Evolutionary conservation across 2,329 filamentous ascomycete genomes (phyloP).

Genomic region (Fusarium agapanthi): DNA sequence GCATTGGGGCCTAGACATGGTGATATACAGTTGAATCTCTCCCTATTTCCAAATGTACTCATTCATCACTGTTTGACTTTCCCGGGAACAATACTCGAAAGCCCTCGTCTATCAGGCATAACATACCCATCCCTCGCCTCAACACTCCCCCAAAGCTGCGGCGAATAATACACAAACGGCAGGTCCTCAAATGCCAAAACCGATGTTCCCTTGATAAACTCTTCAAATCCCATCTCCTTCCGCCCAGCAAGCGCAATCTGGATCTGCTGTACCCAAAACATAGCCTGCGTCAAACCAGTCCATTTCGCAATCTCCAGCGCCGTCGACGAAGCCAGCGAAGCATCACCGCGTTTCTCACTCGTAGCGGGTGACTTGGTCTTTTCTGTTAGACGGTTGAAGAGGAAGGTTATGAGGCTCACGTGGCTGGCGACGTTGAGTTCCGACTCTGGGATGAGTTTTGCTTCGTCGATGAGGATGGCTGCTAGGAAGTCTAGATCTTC

Average conservation of each 20-base stretch:
- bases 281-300: constrained; percentile 35
- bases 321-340: constrained; percentile 10
- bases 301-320: constrained; percentile 27
- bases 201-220: constrained; percentile 29
- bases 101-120: constrained; percentile 33
- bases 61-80: neutral
- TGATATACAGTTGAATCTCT: rapidly evolving
- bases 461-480: constrained; percentile 33
- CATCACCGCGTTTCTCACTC: neutral
- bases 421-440: constrained; percentile 32
- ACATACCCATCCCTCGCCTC: constrained; percentile 38
- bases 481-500: constrained; percentile 38
- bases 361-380: neutral
- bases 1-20: neutral
- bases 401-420: constrained; percentile 22
- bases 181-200: constrained; percentile 42
- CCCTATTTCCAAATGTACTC: rapidly evolving
- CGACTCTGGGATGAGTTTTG: constrained; percentile 16
- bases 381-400: constrained; percentile 1
- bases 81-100: constrained; percentile 25
- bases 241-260: constrained; percentile 20
- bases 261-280: constrained; percentile 44
- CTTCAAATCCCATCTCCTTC: constrained; percentile 16
- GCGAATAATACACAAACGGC: constrained; percentile 42
- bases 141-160: constrained; percentile 39